phyloP scores from a whole-genome alignment of 495 filamentous ascomycete genomes.

The Penicillium canariense region DNA sequence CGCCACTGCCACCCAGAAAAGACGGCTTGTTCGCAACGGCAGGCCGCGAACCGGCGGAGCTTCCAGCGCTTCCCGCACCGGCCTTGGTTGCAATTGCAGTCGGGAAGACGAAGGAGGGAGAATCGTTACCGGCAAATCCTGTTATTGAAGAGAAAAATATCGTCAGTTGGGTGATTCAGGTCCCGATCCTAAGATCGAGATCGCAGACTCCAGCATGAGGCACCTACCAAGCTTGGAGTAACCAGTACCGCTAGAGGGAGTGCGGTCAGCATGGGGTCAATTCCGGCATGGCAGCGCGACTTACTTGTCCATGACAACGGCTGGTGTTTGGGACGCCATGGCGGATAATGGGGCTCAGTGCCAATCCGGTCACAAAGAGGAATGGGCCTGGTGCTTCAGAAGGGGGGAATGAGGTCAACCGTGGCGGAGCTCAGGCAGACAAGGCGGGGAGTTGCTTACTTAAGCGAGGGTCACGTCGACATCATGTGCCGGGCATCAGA shows the following conservation, averaged over 20 bases:
- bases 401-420: slow-evolving; percentile 23
- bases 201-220: slow-evolving; percentile 7
- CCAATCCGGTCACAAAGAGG: slow-evolving; percentile 14
- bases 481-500: slow-evolving; percentile 22
- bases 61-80: slow-evolving; percentile 61
- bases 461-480: slow-evolving; percentile 20
- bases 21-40: slow-evolving; percentile 91
- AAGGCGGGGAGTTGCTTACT: slow-evolving; percentile 30
- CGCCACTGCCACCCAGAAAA: slow-evolving; percentile 88
- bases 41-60: slow-evolving; percentile 81
- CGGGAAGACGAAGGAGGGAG: slow-evolving; percentile 97
- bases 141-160: slow-evolving; percentile 3
- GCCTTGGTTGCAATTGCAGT: slow-evolving; percentile 97
- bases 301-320: slow-evolving; percentile 99
- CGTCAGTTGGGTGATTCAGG: slow-evolving; percentile 28
- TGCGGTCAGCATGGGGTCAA: slow-evolving; percentile 23
- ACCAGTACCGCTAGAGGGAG: slow-evolving; percentile 79
- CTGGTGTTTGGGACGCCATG: slow-evolving; percentile 97
- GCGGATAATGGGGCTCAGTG: slow-evolving; percentile 26
- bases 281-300: slow-evolving; percentile 34
- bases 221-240: slow-evolving; percentile 93
- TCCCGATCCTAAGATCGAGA: not conserved
- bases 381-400: slow-evolving; percentile 4
- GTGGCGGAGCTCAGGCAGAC: slow-evolving; percentile 30
- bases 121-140: slow-evolving; percentile 99